Conservation (phyloP, 2,329 filamentous ascomycete genomes). For the Sporothrix inflata region DNA sequence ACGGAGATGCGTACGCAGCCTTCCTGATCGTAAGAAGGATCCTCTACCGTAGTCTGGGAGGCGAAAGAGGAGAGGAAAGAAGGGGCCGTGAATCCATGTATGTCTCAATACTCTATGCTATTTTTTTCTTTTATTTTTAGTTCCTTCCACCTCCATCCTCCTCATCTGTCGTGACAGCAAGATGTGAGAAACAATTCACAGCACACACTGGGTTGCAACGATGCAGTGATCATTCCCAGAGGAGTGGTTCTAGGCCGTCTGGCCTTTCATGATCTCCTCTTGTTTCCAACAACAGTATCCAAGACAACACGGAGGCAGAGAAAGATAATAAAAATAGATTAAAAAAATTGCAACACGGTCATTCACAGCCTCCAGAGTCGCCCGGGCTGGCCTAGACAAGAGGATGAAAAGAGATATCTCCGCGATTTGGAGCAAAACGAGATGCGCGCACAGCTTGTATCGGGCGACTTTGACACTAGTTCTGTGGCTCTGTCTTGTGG, state of each 20-base stretch:
- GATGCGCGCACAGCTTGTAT: neutral
- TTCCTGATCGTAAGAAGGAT: neutral
- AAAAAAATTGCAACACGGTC: neutral
- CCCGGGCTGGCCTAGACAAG: neutral
- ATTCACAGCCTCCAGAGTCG: neutral
- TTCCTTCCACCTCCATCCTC: neutral
- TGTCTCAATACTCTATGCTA: neutral
- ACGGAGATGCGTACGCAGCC: neutral
- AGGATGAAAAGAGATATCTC: neutral
- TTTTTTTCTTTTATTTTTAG: neutral
- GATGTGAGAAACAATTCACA: conserved; percentile 14
- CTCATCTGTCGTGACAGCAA: neutral
- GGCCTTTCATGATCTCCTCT: conserved; percentile 1
- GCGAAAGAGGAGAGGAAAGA: neutral
- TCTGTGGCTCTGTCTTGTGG: neutral
- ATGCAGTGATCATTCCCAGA: conserved; percentile 29
- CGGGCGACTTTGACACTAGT: neutral
- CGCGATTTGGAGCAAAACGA: neutral
- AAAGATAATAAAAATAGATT: neutral
- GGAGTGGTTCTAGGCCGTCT: conserved; percentile 25
- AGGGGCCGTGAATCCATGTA: neutral
- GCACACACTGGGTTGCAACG: neutral
- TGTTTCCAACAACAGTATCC: neutral
- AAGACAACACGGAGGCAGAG: too few species aligned
- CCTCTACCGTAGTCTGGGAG: too few species aligned